Evolutionary conservation across 352 stramenopile genomes (phyloP), one percentile per base, ranked within the genome.

Genomic region (Pythium dissimile): DNA sequence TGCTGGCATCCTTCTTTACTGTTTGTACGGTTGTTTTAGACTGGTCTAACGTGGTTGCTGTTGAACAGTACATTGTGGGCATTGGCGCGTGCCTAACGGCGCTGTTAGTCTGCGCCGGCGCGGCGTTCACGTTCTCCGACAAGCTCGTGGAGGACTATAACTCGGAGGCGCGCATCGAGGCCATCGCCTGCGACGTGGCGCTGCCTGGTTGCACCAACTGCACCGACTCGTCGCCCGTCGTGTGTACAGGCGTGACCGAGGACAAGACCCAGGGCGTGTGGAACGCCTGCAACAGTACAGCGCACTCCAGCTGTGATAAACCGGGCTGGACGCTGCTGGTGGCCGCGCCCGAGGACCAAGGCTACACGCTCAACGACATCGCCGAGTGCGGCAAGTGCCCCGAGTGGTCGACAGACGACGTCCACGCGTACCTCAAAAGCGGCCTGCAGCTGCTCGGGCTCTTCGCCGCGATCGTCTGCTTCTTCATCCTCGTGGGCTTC

Each of bases 401-500:
- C 32, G 77, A 94, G 62, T 94, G 85, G 85, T 86, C 77, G 31
- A 62, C 69, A 1, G 43, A 59, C 2, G 82, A 94, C 55, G 69
- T 94, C 20, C 67, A 84, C 39, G 77, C 77, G 27, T 91, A 89
- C 62, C 56, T 94, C 30, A 72, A 64, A 27, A 82, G 70, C 53
- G 77, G 69, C 0, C 68, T 92, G 32, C 69, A 89, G 30, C 62
- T 92, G 18, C 63, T 94, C 8, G 80, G 80, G 0, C 68, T 92
- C 18, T 72, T 89, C 16, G 76, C 77, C 3, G 60, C 81, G 1
- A 62, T 94, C n/a, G 74, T 88, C 21, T 84, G 70, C 42, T 73
- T 92, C 46, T 92, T 89, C 62, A 84, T 94, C 51, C 54, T 85
- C 67, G 75, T 92, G 37, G 85, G 80, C 45, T 86, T 85, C 49